phyloP scores from a whole-genome alignment of 306 rosid genomes.

The Biancaea sappan region DNA sequence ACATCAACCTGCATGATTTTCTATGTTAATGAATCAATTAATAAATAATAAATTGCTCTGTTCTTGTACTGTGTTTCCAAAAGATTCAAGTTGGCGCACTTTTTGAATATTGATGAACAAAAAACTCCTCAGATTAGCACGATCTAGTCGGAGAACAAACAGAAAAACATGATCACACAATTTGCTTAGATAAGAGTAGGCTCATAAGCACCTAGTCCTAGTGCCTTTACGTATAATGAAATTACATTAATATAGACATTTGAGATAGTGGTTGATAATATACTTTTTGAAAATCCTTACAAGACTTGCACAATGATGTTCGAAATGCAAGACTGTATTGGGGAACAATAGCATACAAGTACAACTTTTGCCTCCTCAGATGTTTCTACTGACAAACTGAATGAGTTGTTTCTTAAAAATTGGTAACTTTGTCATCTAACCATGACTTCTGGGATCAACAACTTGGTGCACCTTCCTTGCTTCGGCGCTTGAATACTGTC shows the following conservation, averaged over 20 bases:
- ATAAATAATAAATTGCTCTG: slow-evolving; percentile 37
- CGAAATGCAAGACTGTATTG: slow-evolving; percentile 8
- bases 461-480: slow-evolving; percentile 88
- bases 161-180: not conserved
- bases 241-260: slow-evolving; percentile 6
- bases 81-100: slow-evolving; percentile 30
- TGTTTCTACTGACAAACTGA: slow-evolving; percentile 32
- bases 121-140: too few relatives aligned
- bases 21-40: slow-evolving; percentile 36
- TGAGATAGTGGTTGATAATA: not conserved
- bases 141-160: slow-evolving; percentile 2
- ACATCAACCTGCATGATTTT: slow-evolving; percentile 29
- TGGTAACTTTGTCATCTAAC: slow-evolving; percentile 45
- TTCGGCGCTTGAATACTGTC: slow-evolving; percentile 84
- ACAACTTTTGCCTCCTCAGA: slow-evolving; percentile 34
- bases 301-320: slow-evolving; percentile 23
- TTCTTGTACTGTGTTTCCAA: slow-evolving; percentile 38
- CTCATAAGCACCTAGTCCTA: not conserved
- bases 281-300: not conserved
- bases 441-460: slow-evolving; percentile 91
- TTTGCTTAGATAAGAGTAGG: not conserved
- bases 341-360: slow-evolving; percentile 16
- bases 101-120: too few relatives aligned
- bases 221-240: not conserved
- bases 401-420: slow-evolving; percentile 18